Evolutionary conservation across 805 yeast species (phyloP).

Genomic region (Metschnikowia vanudenii): DNA sequence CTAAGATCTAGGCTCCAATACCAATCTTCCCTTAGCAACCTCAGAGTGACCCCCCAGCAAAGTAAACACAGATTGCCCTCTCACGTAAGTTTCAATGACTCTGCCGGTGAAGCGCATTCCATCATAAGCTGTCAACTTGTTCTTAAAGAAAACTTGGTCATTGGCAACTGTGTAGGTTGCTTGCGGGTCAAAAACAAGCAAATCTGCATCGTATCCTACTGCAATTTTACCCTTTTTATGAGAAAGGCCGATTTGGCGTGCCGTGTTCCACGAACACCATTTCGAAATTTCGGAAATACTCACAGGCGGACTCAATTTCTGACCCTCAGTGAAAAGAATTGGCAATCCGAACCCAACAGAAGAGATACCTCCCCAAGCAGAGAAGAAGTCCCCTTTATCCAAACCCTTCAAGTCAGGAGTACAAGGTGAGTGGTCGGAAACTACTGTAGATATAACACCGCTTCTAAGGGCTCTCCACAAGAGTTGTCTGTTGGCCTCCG

Average conservation of each 20-base stretch:
- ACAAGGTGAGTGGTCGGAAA: constrained; percentile 95
- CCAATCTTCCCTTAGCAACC: constrained; percentile 55
- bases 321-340: constrained; percentile 72
- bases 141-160: constrained; percentile 66
- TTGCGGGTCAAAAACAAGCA: constrained; percentile 74
- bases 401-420: constrained; percentile 86
- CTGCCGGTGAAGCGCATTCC: constrained; percentile 68
- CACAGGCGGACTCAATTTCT: constrained; percentile 49
- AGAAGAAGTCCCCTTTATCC: constrained; percentile 79
- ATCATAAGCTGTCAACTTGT: constrained; percentile 84
- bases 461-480: constrained; percentile 77
- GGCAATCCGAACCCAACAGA: constrained; percentile 91
- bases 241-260: constrained; percentile 76
- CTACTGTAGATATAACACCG: constrained; percentile 75
- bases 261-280: constrained; percentile 85
- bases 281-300: constrained; percentile 59
- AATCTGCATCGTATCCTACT: constrained; percentile 85
- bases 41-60: constrained; percentile 53
- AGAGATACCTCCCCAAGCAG: constrained; percentile 96
- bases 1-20: constrained; percentile 55
- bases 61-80: constrained; percentile 71
- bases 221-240: constrained; percentile 70
- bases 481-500: constrained; percentile 63
- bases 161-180: constrained; percentile 50
- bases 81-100: constrained; percentile 73